Base-by-base conservation (phyloP, 192 early-diverging fungal genomes). In the Rhizophagus sp. region DNA sequence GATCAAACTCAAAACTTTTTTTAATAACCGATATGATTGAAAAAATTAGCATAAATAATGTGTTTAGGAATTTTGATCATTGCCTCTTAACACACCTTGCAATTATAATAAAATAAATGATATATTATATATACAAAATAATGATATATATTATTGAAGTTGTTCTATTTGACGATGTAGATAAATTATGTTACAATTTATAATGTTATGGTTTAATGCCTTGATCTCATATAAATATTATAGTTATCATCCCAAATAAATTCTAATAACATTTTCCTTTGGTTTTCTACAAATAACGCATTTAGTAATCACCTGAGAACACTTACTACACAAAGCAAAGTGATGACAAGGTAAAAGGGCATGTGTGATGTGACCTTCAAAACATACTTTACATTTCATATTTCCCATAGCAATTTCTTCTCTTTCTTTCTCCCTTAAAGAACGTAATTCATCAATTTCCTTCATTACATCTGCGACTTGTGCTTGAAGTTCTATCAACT, bases 331-430 rank as follows among this genome's bases (percentile, higher is more conserved):
- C 52, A 81, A 76, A 4, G 85, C 84, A n/a, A 84, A 41, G 41
- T 88, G 88, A 39, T 69, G 77, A 33, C 88, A 88, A 13, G 86
- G 86, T 4, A 83, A 13, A 30, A 85, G 68, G 4, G 83, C 84
- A 73, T 84, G 81, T 12, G 83, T 82, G 10, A 84, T 83, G 7
- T 57, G 41, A 4, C 76, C 63, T 24, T 84, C 76, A 67, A 73
- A 88, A 69, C 88, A 88, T 1, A 88, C 75, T 63, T 82, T 64
- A 66, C 88, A 88, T 52, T 85, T 85, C 30, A 76, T n/a, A 52
- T 79, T 70, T 3, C 75, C 44, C 13, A 39, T 44, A 24, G 39
- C 68, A n/a, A 10, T 17, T 44, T 70, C 68, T 25, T 70, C 36
- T 19, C 10, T n/a, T 70, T 70, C 68, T n/a, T 44, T 19, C 22